Conservation (phyloP, 768 basidiomycete species). For the Leucogyrophana mollusca region DNA sequence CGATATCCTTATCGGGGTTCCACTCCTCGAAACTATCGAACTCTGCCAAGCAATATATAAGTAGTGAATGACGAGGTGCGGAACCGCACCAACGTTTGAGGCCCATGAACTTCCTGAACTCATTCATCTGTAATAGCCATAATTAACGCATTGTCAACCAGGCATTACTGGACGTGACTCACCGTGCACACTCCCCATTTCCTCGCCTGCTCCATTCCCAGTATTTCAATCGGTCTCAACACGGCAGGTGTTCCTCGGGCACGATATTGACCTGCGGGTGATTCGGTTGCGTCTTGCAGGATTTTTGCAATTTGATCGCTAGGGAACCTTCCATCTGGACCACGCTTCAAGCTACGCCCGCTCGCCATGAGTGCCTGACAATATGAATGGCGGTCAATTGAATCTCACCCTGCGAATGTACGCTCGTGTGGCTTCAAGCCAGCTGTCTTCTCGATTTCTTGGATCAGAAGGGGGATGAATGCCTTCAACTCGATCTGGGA, state of each 20-base stretch:
- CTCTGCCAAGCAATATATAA: conserved; percentile 21
- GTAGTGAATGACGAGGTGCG: background rate
- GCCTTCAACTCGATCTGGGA: background rate
- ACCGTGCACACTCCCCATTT: conserved; percentile 72
- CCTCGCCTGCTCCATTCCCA: conserved; percentile 66
- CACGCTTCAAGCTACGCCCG: conserved; percentile 27
- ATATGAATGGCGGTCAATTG: background rate
- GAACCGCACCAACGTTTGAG: conserved; percentile 33
- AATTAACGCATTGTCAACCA: no score
- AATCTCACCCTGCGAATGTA: conserved; percentile 12
- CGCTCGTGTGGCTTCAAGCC: conserved; percentile 5
- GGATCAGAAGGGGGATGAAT: background rate
- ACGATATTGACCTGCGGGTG: conserved; percentile 44
- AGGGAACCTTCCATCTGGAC: conserved; percentile 12
- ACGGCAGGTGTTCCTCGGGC: conserved; percentile 60
- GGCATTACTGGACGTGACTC: no score
- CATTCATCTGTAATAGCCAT: conserved; percentile 40
- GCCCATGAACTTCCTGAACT: conserved; percentile 51
- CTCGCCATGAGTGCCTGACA: background rate
- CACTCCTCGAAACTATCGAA: conserved; percentile 53
- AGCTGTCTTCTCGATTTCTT: background rate
- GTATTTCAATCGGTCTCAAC: conserved; percentile 65
- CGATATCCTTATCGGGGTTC: conserved; percentile 47
- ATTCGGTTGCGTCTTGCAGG: conserved; percentile 44
- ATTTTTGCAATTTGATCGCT: conserved; percentile 36